Evolutionary conservation across 2,329 filamentous ascomycete species (phyloP), one percentile per base, ranked within the genome.

Genomic region (Arthrobotrys pseudoclavata): DNA sequence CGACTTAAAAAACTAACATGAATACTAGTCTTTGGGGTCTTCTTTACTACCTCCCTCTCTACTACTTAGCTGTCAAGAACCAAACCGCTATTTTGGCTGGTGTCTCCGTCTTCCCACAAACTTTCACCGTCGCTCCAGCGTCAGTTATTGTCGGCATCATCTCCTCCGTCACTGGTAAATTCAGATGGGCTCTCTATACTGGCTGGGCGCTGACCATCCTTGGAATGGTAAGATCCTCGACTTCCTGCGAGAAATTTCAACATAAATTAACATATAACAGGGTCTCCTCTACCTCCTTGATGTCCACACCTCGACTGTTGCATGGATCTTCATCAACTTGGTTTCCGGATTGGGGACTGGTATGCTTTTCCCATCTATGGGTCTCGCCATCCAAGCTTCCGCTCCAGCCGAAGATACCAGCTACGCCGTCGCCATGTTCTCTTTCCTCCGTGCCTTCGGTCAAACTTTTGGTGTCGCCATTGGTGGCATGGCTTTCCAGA

Each of bases 401-500:
- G 86, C 87, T 0, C 84, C 85, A 0, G 86, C 86, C 72, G 85
- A 86, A 70, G 87, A 91, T 80, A 87, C 90, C 47, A 87, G 89
- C 0, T 88, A 89, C 76, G 87, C 89, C 0, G 87, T 87, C 0
- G 89, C 88, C 10, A 88, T 92, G 84, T 91, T 90, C 83, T 87
- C 87, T 66, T 92, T 93, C 84, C 86, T 90, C 80, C 87, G 89
- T 13, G 86, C 87, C 0, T 86, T 92, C 24, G 91, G 91, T 0
- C 89, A 91, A 81, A 86, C 88, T 0, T 83, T 92, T 9, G 90
- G 90, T 24, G 88, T 92, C 1, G 89, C 90, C 1, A 85, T 91
- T 63, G 88, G 89, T 1, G 90, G 91, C 2, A 89, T 90, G 34
- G 86, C 91, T 66, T 92, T 92, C 84, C 90, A 92, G 83, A 92